These are phyloP conservation scores for Dioszegia hungarica DNA, from an alignment of 768 basidiomycete species.

Conservation along the genomic window DNA sequence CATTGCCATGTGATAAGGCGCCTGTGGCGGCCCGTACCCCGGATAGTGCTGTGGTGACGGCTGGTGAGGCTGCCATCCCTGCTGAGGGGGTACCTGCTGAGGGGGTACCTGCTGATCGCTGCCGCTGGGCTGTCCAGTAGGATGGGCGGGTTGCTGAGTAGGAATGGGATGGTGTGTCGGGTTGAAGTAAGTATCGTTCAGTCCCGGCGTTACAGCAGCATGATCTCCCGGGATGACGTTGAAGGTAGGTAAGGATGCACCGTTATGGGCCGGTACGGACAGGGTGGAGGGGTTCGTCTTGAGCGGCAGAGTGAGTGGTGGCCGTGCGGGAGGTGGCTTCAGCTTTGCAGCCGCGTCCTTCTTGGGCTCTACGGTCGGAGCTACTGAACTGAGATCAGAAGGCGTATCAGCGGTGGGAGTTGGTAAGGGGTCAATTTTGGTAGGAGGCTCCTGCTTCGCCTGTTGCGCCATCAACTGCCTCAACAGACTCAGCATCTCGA, in stretches of 20 bases:
- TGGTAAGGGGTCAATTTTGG: no score
- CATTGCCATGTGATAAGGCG: neutral
- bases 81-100: neutral
- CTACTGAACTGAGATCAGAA: no score
- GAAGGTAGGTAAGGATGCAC: no score
- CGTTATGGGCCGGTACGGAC: no score
- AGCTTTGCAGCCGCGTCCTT: neutral
- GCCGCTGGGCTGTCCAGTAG: neutral
- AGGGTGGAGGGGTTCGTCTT: no score
- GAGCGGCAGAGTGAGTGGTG: no score
- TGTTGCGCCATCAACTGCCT: constrained; percentile 7
- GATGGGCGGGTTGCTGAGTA: neutral
- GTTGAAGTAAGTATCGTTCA: constrained; percentile 8
- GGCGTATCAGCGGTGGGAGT: no score
- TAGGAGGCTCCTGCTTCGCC: neutral
- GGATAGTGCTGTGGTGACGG: neutral
- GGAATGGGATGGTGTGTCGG: neutral
- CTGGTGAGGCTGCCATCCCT: neutral
- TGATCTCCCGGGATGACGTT: no score
- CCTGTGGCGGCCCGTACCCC: neutral
- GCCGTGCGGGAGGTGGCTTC: neutral
- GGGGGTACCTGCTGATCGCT: neutral
- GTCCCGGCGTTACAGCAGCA: constrained; percentile 7
- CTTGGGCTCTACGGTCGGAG: neutral
- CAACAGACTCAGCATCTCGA: constrained; percentile 9